Conservation (phyloP, 257 asterid genomes). For the Solanum bukasovii region DNA sequence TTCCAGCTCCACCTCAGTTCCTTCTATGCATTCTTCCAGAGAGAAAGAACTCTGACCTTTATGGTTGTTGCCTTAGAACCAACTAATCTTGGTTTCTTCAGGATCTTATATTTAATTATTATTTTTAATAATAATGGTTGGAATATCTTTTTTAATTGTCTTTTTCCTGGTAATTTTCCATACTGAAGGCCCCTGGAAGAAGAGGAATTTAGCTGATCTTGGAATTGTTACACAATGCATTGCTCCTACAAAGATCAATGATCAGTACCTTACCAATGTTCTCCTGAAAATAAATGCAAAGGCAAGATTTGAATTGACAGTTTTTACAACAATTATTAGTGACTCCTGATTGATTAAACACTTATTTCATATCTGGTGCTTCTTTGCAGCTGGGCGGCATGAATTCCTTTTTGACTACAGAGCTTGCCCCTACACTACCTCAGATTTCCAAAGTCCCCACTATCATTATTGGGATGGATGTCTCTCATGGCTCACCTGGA, state of each 20-base stretch:
- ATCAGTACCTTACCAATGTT: conserved; percentile 63
- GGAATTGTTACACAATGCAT: conserved; percentile 66
- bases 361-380: neutral
- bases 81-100: neutral
- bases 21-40: conserved; percentile 62
- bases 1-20: conserved; percentile 42
- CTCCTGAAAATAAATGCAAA: conserved; percentile 63
- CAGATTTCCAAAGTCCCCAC: conserved; percentile 43
- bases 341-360: neutral
- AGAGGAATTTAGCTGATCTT: conserved; percentile 32
- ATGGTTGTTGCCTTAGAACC: conserved; percentile 29
- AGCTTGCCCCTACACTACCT: conserved; percentile 24
- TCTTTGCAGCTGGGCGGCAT: conserved; percentile 59
- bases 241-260: conserved; percentile 49
- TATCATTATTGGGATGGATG: conserved; percentile 73
- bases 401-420: conserved; percentile 41
- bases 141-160: neutral
- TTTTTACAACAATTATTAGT: neutral
- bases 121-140: neutral
- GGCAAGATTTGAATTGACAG: conserved; percentile 15
- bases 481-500: conserved; percentile 77
- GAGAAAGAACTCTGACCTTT: conserved; percentile 53
- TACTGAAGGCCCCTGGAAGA: conserved; percentile 74
- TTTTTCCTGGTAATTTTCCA: neutral
- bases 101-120: neutral